Evolutionary conservation across 176 grass and related monocot genomes (phyloP).

Genomic region (Triticum turgidum): DNA sequence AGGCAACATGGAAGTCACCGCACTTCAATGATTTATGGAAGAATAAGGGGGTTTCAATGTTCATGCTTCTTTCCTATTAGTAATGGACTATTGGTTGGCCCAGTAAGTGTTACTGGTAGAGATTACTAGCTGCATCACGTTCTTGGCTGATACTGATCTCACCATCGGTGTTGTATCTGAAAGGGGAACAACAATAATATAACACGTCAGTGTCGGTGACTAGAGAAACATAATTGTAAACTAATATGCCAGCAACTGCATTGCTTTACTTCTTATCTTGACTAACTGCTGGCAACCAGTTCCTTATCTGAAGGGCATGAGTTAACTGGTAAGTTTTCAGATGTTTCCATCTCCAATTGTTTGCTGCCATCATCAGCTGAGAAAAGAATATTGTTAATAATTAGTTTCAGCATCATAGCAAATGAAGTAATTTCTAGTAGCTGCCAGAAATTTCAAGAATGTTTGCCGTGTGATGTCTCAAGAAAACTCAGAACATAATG

Average conservation of each 20-base stretch:
- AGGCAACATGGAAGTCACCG: not conserved
- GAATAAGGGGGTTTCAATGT: not conserved
- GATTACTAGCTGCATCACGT: no score
- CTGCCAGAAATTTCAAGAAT: not conserved
- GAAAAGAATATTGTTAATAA: not conserved
- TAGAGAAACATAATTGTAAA: not conserved
- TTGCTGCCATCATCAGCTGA: constrained; percentile 17
- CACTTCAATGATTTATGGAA: not conserved
- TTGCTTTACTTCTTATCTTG: constrained; percentile 13
- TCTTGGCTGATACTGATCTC: not conserved
- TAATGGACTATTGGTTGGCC: not conserved
- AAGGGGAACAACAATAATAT: not conserved
- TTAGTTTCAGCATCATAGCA: not conserved
- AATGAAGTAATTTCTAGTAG: not conserved
- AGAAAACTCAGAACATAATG: not conserved
- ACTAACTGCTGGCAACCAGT: not conserved
- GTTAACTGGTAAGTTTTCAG: constrained; percentile 8
- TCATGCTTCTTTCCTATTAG: not conserved
- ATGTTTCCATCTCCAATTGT: constrained; percentile 8
- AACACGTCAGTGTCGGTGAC: not conserved
- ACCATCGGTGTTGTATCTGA: not conserved
- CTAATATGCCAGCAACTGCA: not conserved
- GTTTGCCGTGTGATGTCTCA: not conserved
- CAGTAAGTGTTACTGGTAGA: no score
- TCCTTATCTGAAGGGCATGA: constrained; percentile 10